Evolutionary conservation across 257 asterid species (phyloP), one percentile per base, ranked within the genome.

Genomic region (Penstemon davidsonii): DNA sequence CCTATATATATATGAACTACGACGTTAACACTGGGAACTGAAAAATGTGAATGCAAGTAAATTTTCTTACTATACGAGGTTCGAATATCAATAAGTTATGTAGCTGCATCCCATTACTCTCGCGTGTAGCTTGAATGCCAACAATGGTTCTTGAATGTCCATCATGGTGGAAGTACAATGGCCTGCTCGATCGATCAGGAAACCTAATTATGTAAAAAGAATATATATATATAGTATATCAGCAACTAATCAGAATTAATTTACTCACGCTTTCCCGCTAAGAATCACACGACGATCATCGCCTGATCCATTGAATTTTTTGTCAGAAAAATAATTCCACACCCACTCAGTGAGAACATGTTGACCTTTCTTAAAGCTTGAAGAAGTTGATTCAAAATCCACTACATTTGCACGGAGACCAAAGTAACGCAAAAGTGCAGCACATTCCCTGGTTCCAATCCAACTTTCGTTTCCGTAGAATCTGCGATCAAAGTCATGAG

Each of bases 111-210:
- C 94, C 89, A 11, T 78, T 83, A 72, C 42, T 84, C 76, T 77
- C 84, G 42, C 46, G 82, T 78, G 73, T 88, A 69, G 79, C 85
- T 75, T 93, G 98, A 44, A 93, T 85, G 71, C 98, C 98, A n/a
- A 90, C 83, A 8, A 93, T 88, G 71, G 97, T 93, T 85, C 98
- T 90, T 41, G 98, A 93, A 73, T 93, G 88, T 46, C 97, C 97
- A 62, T 93, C 90, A 68, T 90, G 96, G 79, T 93, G 97, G 81
- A 93, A 90, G 80, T 93, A 93, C 83, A 88, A 71, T 38, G 98
- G 98, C 82, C 97, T 93, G 86, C 62, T 19, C 25, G 25, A 19
- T 19, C 25, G 25, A 19, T 62, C 60, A 67, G 47, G 19, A 72
- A 81, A 64, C 47, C 41, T 50, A 72, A 39, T 37, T 25, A 25